Percentiles rank a stretch among this genome's conserved stretches.
Evolutionary conservation across 2,329 filamentous ascomycete species (phyloP).

Genomic region (Penicillium sp.): DNA sequence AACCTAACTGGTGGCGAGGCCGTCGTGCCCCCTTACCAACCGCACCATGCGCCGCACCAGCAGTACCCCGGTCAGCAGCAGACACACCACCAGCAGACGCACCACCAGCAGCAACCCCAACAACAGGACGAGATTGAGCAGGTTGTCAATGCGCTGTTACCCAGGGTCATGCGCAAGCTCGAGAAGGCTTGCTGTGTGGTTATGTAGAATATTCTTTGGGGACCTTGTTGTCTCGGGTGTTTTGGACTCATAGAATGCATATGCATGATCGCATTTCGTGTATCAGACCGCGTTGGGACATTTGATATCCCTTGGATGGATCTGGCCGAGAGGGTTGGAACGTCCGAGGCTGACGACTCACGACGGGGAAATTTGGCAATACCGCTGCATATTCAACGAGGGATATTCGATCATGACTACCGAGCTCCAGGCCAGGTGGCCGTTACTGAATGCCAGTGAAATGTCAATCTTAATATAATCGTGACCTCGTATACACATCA

Average conservation of each 20-base stretch:
- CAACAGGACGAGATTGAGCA: slow-evolving; percentile 57
- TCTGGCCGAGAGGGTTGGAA: background rate
- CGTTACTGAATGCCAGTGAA: background rate
- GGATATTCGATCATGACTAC: background rate
- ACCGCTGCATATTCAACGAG: background rate
- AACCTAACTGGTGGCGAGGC: slow-evolving; percentile 72
- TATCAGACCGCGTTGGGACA: background rate
- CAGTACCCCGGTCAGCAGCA: slow-evolving; percentile 38
- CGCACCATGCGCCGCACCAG: slow-evolving; percentile 44
- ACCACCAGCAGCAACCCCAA: slow-evolving; percentile 45
- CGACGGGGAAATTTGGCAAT: slow-evolving; percentile 5
- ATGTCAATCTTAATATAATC: background rate
- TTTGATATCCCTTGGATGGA: background rate
- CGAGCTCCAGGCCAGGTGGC: background rate
- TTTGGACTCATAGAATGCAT: slow-evolving; percentile 3
- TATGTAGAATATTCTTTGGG: slow-evolving; percentile 53
- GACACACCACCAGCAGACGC: slow-evolving; percentile 44
- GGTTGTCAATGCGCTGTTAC: slow-evolving; percentile 57
- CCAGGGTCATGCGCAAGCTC: slow-evolving; percentile 59
- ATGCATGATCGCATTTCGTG: background rate
- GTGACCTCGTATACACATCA: slow-evolving; percentile 9
- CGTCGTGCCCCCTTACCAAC: slow-evolving; percentile 37
- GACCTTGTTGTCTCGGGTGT: slow-evolving; percentile 1
- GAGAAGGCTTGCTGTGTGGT: slow-evolving; percentile 68
- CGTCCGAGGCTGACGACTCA: slow-evolving; percentile 6